These are phyloP conservation scores for Pyricularia grisea DNA, from an alignment of 2,329 filamentous ascomycete species.

Conservation along the genomic window DNA sequence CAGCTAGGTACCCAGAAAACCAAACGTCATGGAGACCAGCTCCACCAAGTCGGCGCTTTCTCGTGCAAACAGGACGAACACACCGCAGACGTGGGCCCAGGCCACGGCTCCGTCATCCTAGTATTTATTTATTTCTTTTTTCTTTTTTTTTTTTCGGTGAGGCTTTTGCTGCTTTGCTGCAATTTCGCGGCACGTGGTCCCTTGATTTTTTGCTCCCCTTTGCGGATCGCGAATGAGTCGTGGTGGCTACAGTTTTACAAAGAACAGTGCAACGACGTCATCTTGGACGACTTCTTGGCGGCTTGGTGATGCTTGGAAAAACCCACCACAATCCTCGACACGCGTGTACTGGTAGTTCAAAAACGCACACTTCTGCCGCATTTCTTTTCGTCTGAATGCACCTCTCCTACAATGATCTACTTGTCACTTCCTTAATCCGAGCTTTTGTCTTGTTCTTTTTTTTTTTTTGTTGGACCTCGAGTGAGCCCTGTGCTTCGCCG, in stretches of 20 bases:
- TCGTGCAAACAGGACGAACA: background rate
- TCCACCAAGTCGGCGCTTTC: background rate
- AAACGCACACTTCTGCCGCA: background rate
- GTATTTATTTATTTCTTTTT: background rate
- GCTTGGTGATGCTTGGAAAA: background rate
- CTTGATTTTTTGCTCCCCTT: background rate
- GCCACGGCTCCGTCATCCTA: background rate
- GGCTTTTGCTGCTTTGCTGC: background rate
- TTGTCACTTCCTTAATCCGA: background rate
- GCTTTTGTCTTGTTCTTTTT: background rate
- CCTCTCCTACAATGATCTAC: background rate
- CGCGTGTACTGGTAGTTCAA: background rate
- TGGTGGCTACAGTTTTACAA: background rate
- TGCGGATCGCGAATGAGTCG: background rate
- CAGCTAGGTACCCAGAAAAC: background rate
- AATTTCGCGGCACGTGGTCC: background rate
- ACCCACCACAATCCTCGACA: background rate
- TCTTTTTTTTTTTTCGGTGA: background rate
- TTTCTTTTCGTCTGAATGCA: background rate
- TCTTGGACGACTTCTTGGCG: background rate
- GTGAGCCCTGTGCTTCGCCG: background rate
- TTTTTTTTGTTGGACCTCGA: background rate
- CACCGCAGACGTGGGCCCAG: background rate
- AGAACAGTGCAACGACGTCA: background rate
- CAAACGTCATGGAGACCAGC: background rate